Base-by-base conservation (phyloP, 495 filamentous ascomycete genomes). In the Terfezia claveryi region DNA sequence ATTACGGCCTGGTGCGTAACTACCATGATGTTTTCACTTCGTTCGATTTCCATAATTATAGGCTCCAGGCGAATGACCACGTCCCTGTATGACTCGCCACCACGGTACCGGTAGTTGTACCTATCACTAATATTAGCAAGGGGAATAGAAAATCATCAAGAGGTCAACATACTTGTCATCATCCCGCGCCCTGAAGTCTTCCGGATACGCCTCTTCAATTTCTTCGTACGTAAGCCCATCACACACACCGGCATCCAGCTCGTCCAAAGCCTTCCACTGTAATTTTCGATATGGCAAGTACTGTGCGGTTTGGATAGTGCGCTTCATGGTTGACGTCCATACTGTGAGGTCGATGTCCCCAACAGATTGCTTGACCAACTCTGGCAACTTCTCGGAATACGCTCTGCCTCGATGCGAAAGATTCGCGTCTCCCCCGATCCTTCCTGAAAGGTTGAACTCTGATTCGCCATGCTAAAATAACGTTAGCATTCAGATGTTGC, bases 41-140 rank as follows among this genome's bases (percentile, higher is more conserved):
- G 79, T 68, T 98, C 91, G 49, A 98, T 72, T 63, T 98, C 91
- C 91, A 98, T 98, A 71, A 98, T 98, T 68, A 98, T 98, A 51
- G 91, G 91, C 63, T 98, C 91, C 0, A 98, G 80, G 1, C 91
- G 84, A 58, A 95, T 95, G 23, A 98, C 91, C 0, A 98, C 89
- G 65, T 98, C 91, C 54, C 91, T 85, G 67, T 98, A 98, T 57
- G 83, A 88, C 70, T 98, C 91, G 14, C 91, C 91, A 57, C 88
- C 91, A 1, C 89, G 83, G 68, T 98, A 98, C 53, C 91, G 87
- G 69, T 98, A 98, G 71, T 98, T 98, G 74, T 95, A 85, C 23
- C 62, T 65, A 53, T 6, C 12, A 10, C 8, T 37, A 20, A 37
- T 17, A 23, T 64, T 38, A 64, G 50, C 32, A 44, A 10, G 14